phyloP scores from a whole-genome alignment of 345 rosid species.

The Durio zibethinus region DNA sequence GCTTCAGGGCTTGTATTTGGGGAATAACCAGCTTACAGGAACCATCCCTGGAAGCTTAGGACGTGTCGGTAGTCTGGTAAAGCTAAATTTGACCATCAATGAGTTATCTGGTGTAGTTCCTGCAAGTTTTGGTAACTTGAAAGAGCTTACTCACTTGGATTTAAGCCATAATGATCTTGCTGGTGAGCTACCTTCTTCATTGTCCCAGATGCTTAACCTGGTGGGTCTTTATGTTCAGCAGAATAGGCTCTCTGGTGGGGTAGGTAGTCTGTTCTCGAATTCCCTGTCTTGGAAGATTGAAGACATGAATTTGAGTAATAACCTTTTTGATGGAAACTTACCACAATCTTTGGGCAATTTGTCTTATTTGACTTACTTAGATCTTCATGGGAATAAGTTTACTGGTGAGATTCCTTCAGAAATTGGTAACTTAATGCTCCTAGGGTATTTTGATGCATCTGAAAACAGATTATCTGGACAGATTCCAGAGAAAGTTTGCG shows the following conservation, averaged over 20 bases:
- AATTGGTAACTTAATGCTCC: conserved; percentile 59
- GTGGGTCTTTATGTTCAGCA: conserved; percentile 72
- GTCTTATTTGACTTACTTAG: conserved; percentile 58
- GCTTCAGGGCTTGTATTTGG: conserved; percentile 83
- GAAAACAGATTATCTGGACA: conserved; percentile 54
- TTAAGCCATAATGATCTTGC: conserved; percentile 61
- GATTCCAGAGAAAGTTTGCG: conserved; percentile 58
- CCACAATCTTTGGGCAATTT: conserved; percentile 63
- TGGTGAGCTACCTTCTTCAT: conserved; percentile 57
- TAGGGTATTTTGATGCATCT: conserved; percentile 61
- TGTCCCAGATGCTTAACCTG: conserved; percentile 58
- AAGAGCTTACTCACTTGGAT: conserved; percentile 73
- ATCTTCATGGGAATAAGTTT: conserved; percentile 57
- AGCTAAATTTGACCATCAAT: conserved; percentile 70
- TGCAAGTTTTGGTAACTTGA: conserved; percentile 59
- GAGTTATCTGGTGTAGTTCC: conserved; percentile 60
- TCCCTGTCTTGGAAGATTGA: conserved; percentile 64
- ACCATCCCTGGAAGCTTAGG: conserved; percentile 69
- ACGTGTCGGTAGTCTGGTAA: conserved; percentile 55
- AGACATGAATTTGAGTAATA: conserved; percentile 57
- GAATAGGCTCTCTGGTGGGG: conserved; percentile 53
- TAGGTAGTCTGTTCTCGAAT: conserved; percentile 40
- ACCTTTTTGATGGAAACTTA: conserved; percentile 49
- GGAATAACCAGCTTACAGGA: conserved; percentile 65
- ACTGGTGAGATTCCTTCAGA: conserved; percentile 60